Evolutionary conservation across 2,329 filamentous ascomycete species (phyloP).

Genomic region (Penicillium corylophilum): DNA sequence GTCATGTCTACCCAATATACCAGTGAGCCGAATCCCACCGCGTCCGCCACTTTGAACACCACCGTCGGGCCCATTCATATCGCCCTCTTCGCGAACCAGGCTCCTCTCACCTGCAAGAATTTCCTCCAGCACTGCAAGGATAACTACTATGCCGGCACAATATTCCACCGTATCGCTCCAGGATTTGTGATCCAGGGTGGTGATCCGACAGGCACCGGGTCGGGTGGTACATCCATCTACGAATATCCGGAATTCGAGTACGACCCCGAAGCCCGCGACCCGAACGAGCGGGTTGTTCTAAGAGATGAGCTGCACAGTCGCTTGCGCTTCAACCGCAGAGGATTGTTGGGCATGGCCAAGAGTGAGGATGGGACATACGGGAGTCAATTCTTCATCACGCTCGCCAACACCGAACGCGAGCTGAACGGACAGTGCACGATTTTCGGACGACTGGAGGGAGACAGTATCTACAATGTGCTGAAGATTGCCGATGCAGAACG

Average conservation of each 20-base stretch:
- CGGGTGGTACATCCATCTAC: constrained; percentile 89
- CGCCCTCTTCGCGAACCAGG: constrained; percentile 93
- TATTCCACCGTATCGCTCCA: constrained; percentile 90
- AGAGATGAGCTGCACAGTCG: constrained; percentile 90
- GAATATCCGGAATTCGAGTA: constrained; percentile 64
- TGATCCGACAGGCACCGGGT: constrained; percentile 88
- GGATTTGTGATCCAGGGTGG: constrained; percentile 94
- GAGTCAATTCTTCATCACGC: constrained; percentile 95
- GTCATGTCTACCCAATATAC: constrained; percentile 88
- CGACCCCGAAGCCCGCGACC: constrained; percentile 51
- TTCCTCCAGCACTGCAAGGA: constrained; percentile 94
- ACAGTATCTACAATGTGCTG: constrained; percentile 93
- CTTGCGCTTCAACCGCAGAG: constrained; percentile 87
- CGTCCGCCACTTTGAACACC: constrained; percentile 86
- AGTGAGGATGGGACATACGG: constrained; percentile 71
- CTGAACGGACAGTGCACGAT: constrained; percentile 87
- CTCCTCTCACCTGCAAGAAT: constrained; percentile 86
- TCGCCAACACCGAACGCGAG: constrained; percentile 77
- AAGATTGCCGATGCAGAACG: constrained; percentile 90
- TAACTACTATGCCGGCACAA: constrained; percentile 89
- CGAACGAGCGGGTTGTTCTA: constrained; percentile 61
- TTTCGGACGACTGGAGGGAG: constrained; percentile 87
- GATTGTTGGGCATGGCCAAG: constrained; percentile 95
- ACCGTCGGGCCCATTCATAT: constrained; percentile 85
- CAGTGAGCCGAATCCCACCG: constrained; percentile 90